phyloP scores from a whole-genome alignment of 345 rosid species.

The Nasturtium officinale region DNA sequence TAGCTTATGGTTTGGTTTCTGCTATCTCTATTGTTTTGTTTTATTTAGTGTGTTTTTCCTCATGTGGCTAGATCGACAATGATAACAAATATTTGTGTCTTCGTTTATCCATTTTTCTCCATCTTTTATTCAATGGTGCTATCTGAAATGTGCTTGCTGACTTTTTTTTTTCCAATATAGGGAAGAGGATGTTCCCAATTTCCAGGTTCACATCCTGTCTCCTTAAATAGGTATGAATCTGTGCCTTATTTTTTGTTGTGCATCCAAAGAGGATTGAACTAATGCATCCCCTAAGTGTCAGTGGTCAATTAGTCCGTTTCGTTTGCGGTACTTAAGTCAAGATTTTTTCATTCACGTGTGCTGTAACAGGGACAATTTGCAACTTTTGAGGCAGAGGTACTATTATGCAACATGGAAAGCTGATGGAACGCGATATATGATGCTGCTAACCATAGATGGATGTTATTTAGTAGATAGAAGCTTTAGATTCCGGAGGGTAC shows the following conservation, averaged over 20 bases:
- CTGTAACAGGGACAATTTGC: constrained; percentile 80
- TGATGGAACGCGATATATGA: constrained; percentile 98
- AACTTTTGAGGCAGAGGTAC: constrained; percentile 85
- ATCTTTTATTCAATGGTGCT: background rate
- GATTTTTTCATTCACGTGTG: constrained; percentile 2
- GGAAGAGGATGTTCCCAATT: constrained; percentile 67
- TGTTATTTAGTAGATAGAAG: constrained; percentile 87
- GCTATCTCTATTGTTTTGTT: background rate
- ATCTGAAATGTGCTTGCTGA: constrained; percentile 24
- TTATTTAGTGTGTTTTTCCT: constrained; percentile 3
- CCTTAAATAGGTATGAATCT: constrained; percentile 66
- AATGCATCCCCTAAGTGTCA: background rate
- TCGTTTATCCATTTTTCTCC: background rate
- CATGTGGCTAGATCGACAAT: background rate
- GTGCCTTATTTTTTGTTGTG: background rate
- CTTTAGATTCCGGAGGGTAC: constrained; percentile 89
- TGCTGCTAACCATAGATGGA: constrained; percentile 88
- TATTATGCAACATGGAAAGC: constrained; percentile 99
- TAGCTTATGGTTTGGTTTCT: constrained; percentile 7
- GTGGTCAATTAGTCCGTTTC: background rate
- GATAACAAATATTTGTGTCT: background rate
- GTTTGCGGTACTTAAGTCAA: background rate
- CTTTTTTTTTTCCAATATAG: constrained; percentile 48
- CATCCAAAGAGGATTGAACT: constrained; percentile 15
- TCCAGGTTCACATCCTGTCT: constrained; percentile 91